Percentiles rank a stretch among this genome's conserved stretches.
phyloP scores from a whole-genome alignment of 208 protist species.

The Trypanosoma theileri region DNA sequence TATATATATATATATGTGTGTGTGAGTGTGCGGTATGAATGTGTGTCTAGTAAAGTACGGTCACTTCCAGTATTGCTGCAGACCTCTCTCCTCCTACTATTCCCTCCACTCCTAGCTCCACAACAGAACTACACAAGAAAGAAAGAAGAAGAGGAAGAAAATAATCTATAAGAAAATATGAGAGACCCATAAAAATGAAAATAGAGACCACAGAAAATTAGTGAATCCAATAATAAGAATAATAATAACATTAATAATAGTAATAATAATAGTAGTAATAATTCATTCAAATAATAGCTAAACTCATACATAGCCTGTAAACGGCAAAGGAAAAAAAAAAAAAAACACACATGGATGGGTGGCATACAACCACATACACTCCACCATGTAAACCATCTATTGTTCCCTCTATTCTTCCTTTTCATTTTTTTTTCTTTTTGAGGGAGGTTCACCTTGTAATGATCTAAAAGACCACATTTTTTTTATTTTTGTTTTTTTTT shows the following conservation, averaged over 20 bases:
- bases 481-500: not conserved
- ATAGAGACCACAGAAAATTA: not conserved
- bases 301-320: constrained; percentile 3
- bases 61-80: too few relatives aligned
- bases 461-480: not conserved
- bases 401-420: not conserved
- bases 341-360: not conserved
- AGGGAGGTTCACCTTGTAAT: not conserved
- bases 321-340: not conserved
- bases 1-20: too few relatives aligned
- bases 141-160: too few relatives aligned
- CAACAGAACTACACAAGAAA: too few relatives aligned
- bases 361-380: not conserved
- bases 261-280: not conserved
- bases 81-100: too few relatives aligned
- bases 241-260: not conserved
- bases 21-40: too few relatives aligned
- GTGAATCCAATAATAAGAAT: not conserved
- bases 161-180: not conserved
- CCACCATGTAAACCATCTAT: not conserved
- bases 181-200: constrained; percentile 5
- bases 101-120: too few relatives aligned
- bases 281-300: not conserved
- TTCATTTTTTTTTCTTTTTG: not conserved
- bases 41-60: too few relatives aligned